A percentile compares a stretch with the other conserved stretches of the same genome.
These are phyloP conservation scores for Allodekkera sacchari DNA, from an alignment of 805 yeast genomes.

Conservation along the genomic window DNA sequence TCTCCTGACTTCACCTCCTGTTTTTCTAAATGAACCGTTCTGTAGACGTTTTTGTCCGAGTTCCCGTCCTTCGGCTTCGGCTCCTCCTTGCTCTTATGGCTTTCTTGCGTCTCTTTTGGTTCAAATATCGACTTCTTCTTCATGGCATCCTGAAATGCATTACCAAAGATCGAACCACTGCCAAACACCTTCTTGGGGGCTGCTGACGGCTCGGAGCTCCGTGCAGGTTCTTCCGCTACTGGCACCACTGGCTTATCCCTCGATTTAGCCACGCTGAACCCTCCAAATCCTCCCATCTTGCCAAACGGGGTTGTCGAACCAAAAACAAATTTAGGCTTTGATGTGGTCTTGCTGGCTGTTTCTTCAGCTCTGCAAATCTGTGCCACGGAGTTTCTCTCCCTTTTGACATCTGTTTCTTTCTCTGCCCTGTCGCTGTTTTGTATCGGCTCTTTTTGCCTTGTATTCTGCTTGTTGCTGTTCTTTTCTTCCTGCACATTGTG, in stretches of 20 bases:
- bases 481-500: not conserved
- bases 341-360: constrained; percentile 3
- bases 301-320: constrained; percentile 48
- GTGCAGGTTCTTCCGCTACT: not conserved
- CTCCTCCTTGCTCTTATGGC: constrained; percentile 12
- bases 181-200: constrained; percentile 35
- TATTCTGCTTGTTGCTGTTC: not conserved
- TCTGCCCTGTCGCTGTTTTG: not conserved
- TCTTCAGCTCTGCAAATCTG: constrained; percentile 4
- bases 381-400: constrained; percentile 1
- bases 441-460: not conserved
- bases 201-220: constrained; percentile 6
- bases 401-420: constrained; percentile 1
- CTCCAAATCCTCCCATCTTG: constrained; percentile 29
- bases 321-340: constrained; percentile 43
- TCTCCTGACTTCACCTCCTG: constrained; percentile 77
- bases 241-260: not conserved
- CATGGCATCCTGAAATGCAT: constrained; percentile 47
- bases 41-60: constrained; percentile 28
- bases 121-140: constrained; percentile 54
- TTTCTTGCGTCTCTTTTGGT: constrained; percentile 10
- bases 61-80: constrained; percentile 17
- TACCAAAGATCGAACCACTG: constrained; percentile 36
- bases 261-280: constrained; percentile 5
- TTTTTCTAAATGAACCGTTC: constrained; percentile 52